Base-by-base conservation (phyloP, 2,329 filamentous ascomycete genomes). In the Fusarium algeriense region DNA sequence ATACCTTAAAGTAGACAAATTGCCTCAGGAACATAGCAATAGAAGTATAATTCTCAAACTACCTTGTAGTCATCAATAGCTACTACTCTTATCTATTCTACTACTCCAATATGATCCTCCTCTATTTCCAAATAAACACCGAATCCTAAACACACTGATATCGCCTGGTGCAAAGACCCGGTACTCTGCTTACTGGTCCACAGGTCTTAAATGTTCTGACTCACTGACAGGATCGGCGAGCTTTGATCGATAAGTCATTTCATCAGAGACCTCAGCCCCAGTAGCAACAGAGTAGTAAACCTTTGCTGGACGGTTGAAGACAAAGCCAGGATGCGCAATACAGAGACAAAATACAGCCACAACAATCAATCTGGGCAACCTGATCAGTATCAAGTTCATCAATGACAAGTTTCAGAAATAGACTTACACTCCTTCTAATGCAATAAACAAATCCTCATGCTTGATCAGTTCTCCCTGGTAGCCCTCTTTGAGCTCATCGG, bases 401-500 rank as follows among this genome's bases (percentile, higher is more conserved):
- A 1, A 23, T 10, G 4, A 6, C 13, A 14, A 5, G 15, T 12
- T 7, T 1, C n/a, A 13, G 3, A 5, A 40, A 8, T 14, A 35
- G 3, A 70, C 76, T 67, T 48, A 77, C 75, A 69, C 62, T 48
- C 81, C 82, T 74, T 86, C 85, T 5, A 86, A 68, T 0, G 71
- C 80, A 50, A 86, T 84, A 61, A 86, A 86, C 2, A 82, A 70
- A 0, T 74, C 73, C 69, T 86, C 76, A 43, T 85, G 77, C 40
- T 76, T 77, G 54, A 88, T 85, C 64, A 89, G 75, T 19, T 81
- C 76, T 2, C 86, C 87, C 8, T 70, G 75, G 80, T 86, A 90
- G 3, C 88, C 88, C 34, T 86, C 82, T 52, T 83, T 84, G 54
- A 90, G 75, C 78, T 90, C 88, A 0, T 85, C 85, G 17, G 88